Percentiles rank a stretch among this genome's conserved stretches.
Conservation (phyloP, 192 early-diverging fungal genomes). For the Entophlyctis luteolus region DNA sequence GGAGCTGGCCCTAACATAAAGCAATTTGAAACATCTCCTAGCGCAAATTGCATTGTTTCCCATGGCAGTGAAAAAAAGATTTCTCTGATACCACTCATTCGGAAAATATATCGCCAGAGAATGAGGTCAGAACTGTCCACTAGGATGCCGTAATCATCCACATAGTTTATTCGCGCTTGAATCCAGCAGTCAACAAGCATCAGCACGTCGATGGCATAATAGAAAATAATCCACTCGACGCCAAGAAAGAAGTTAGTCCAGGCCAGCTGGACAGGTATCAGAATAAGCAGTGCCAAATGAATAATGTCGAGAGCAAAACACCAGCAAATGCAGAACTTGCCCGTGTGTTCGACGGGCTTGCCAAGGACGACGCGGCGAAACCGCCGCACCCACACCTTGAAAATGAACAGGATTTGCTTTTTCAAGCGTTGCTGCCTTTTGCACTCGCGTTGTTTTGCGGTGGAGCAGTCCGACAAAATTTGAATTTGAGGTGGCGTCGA, state of each 20-base stretch:
- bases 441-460: no score
- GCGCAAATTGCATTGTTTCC: constrained; percentile 13
- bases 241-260: constrained; percentile 25
- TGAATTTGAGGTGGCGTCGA: no score
- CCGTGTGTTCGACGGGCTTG: background rate
- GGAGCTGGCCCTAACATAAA: background rate
- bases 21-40: background rate
- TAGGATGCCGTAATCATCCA: constrained; percentile 29
- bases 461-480: no score
- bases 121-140: constrained; percentile 3
- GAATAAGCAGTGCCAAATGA: constrained; percentile 13
- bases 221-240: constrained; percentile 16
- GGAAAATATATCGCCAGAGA: constrained; percentile 16
- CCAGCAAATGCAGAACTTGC: constrained; percentile 6
- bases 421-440: no score
- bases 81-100: constrained; percentile 1
- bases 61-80: constrained; percentile 18
- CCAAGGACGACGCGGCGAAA: no score
- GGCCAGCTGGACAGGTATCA: constrained; percentile 25
- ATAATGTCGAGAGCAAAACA: constrained; percentile 15
- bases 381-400: no score
- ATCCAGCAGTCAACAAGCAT: constrained; percentile 29
- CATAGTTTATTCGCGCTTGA: constrained; percentile 8
- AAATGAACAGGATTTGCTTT: no score
- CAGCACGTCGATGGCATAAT: constrained; percentile 17